These are phyloP conservation scores for Aspergillus leporis DNA, from an alignment of 495 filamentous ascomycete species.

Conservation along the genomic window DNA sequence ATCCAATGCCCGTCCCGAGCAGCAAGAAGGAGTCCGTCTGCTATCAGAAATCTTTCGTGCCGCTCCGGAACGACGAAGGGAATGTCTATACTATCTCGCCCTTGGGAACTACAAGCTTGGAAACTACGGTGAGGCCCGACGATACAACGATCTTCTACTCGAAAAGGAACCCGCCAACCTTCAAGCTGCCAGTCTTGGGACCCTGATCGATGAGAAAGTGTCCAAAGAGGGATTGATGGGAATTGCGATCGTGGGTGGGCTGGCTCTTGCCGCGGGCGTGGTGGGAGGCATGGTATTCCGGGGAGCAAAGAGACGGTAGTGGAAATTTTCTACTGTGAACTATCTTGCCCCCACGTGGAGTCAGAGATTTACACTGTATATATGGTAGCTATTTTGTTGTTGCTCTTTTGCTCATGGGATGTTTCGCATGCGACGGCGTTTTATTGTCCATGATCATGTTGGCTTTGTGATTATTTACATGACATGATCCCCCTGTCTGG, in stretches of 20 bases:
- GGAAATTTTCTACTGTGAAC: too few species aligned
- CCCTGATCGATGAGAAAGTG: conserved; percentile 93
- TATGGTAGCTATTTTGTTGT: conserved; percentile 14
- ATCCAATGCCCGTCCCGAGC: conserved; percentile 75
- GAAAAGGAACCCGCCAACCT: conserved; percentile 87
- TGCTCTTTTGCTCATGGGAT: not conserved
- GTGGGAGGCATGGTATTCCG: conserved; percentile 83
- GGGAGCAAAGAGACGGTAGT: conserved; percentile 58
- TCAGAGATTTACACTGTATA: conserved; percentile 16
- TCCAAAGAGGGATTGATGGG: conserved; percentile 91
- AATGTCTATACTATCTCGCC: conserved; percentile 97
- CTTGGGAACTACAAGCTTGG: conserved; percentile 97
- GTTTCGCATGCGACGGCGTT: conserved; percentile 16
- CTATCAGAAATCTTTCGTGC: conserved; percentile 96
- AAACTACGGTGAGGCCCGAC: conserved; percentile 90
- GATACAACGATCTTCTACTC: conserved; percentile 89
- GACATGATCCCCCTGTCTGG: not conserved
- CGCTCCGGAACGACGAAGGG: conserved; percentile 84
- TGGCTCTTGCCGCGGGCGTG: conserved; percentile 90
- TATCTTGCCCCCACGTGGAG: not conserved
- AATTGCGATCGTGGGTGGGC: conserved; percentile 92
- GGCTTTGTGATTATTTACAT: not conserved
- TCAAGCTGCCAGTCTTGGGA: conserved; percentile 80
- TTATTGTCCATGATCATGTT: conserved; percentile 1
- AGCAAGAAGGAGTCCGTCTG: conserved; percentile 92